These are phyloP conservation scores for Ciborinia camelliae DNA, from an alignment of 2,329 filamentous ascomycete genomes.

Conservation along the genomic window DNA sequence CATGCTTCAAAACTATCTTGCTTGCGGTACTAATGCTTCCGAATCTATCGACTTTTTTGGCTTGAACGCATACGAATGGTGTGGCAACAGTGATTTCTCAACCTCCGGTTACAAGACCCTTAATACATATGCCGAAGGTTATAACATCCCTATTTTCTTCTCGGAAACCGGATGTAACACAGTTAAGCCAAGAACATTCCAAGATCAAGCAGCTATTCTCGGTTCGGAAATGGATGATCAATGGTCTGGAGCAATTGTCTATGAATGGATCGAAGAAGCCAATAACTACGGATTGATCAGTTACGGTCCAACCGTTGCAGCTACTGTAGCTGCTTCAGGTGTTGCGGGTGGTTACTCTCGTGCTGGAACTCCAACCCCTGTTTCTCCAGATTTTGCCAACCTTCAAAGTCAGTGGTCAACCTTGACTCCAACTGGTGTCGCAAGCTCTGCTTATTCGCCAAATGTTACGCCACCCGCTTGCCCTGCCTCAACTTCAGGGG, in stretches of 20 bases:
- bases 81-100: slow-evolving; percentile 53
- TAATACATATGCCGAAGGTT: slow-evolving; percentile 62
- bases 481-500: slow-evolving; percentile 62
- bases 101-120: slow-evolving; percentile 68
- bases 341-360: slow-evolving; percentile 65
- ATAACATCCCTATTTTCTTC: slow-evolving; percentile 84
- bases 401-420: slow-evolving; percentile 74
- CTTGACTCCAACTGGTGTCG: slow-evolving; percentile 65
- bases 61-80: slow-evolving; percentile 84
- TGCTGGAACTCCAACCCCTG: slow-evolving; percentile 68
- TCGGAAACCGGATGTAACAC: slow-evolving; percentile 84
- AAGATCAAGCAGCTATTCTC: slow-evolving; percentile 74
- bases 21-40: slow-evolving; percentile 66
- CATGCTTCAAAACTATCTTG: slow-evolving; percentile 67
- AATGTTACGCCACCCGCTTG: slow-evolving; percentile 63
- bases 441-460: slow-evolving; percentile 61
- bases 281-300: slow-evolving; percentile 80
- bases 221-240: slow-evolving; percentile 66
- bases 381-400: slow-evolving; percentile 74
- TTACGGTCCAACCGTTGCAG: slow-evolving; percentile 61
- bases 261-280: slow-evolving; percentile 84
- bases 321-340: slow-evolving; percentile 50
- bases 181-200: slow-evolving; percentile 58
- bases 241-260: slow-evolving; percentile 76
- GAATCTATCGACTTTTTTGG: slow-evolving; percentile 80